Evolutionary conservation across 2,329 filamentous ascomycete genomes (phyloP), one percentile per base, ranked within the genome.

Genomic region (Cordyceps javanica): DNA sequence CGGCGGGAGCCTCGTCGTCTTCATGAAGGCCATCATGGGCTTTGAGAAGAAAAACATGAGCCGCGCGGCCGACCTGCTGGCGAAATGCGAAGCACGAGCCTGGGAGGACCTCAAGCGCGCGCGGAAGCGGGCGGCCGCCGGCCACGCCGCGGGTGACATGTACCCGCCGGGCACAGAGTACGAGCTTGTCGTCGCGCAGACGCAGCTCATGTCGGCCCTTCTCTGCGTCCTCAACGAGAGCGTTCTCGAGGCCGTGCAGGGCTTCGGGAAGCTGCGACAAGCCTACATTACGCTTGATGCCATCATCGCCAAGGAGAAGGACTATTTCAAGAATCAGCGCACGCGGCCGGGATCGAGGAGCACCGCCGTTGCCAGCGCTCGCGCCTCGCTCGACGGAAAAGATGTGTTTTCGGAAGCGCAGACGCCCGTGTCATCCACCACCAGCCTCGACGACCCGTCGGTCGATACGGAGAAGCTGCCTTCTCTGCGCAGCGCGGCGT

Each of bases 11-110:
- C 86, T 96, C 34, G 86, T 91, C 21, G 85, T 84, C 45, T 97
- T 97, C 69, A 86, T 97, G 72, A 82, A 86, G 64, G 91, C 92
- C 19, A 87, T 94, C 2, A 76, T 97, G 1, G 92, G 92, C 2
- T 94, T 96, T 66, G 94, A 97, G 73, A 92, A 95, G 71, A 86
- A 94, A 3, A 81, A 95, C 63, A 94, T 97, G 88, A 85, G 84
- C 58, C 86, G 95, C 75, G 91, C 94, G 23, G 83, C 85, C 14
- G 80, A 84, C 26, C 81, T 84, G 50, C 79, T 99, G 26, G 80
- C 80, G 52, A 84, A 88, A 45, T 90, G 90, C 58, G 93, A 97
- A 73, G 84, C 81, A 30, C 80, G 82, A 54, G 89, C 92, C 4
- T 88, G 85, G 76, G 81, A 85, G 53, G 90, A 95, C 63, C 86